Conservation (phyloP, 2,329 filamentous ascomycete genomes). For the Daldinia sp. region DNA sequence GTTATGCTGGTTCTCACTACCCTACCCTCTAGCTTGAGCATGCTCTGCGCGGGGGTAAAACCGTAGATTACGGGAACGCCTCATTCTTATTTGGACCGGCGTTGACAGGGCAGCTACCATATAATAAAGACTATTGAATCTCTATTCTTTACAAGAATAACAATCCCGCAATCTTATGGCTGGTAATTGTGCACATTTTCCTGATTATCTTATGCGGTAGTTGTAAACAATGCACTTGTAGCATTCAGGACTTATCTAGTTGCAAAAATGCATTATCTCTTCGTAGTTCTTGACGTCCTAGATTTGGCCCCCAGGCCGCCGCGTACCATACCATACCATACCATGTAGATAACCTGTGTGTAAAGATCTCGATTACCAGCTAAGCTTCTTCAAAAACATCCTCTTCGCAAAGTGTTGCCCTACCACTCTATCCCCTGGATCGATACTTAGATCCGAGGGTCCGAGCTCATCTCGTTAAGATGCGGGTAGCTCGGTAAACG, state of each 20-base stretch:
- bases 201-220: background rate
- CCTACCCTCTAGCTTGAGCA: background rate
- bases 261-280: background rate
- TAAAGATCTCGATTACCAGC: slow-evolving; percentile 17
- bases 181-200: background rate
- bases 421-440: slow-evolving; percentile 1
- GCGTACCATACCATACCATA: background rate
- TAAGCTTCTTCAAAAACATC: slow-evolving; percentile 6
- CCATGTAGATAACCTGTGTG: slow-evolving; percentile 8
- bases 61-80: background rate
- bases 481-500: slow-evolving; percentile 1
- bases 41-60: background rate
- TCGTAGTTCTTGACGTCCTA: slow-evolving; percentile 7
- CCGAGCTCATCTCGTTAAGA: slow-evolving; percentile 8
- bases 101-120: background rate
- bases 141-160: background rate
- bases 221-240: background rate
- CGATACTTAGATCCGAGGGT: slow-evolving; percentile 21
- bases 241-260: background rate
- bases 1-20: background rate
- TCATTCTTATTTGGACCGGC: background rate
- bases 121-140: slow-evolving; percentile 10
- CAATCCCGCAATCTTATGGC: background rate
- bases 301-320: slow-evolving; percentile 28
- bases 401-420: slow-evolving; percentile 9